Conservation (phyloP, 352 stramenopile genomes). For the Pythium volutum region DNA sequence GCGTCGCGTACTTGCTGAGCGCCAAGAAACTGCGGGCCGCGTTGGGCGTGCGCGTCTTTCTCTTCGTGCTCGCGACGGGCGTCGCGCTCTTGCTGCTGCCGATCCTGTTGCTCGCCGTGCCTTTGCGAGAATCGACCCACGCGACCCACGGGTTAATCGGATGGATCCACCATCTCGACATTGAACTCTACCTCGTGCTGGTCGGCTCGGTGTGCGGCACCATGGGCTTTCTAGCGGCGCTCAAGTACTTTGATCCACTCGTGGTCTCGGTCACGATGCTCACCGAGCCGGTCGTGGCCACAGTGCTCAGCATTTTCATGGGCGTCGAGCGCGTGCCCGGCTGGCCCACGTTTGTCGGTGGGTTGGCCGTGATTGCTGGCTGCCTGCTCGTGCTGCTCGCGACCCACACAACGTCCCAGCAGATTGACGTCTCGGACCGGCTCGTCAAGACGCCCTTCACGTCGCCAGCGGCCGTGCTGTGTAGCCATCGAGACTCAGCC, state of each 20-base stretch:
- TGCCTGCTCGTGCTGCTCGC: constrained; percentile 44
- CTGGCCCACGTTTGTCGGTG: constrained; percentile 39
- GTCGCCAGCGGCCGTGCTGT: constrained; percentile 5
- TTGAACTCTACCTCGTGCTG: constrained; percentile 49
- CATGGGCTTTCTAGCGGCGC: constrained; percentile 52
- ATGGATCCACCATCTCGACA: constrained; percentile 46
- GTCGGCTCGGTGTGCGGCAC: constrained; percentile 42
- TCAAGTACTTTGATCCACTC: constrained; percentile 62
- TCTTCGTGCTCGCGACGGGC: constrained; percentile 37
- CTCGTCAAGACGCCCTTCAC: constrained; percentile 26
- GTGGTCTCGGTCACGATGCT: constrained; percentile 59
- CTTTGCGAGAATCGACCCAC: constrained; percentile 21
- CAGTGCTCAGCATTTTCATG: constrained; percentile 38
- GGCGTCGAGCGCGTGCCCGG: constrained; percentile 39
- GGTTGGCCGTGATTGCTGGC: constrained; percentile 32
- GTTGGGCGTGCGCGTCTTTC: constrained; percentile 39
- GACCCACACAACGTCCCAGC: constrained; percentile 30
- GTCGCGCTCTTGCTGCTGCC: constrained; percentile 32
- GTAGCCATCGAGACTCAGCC: not conserved
- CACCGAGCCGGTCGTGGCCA: constrained; percentile 48
- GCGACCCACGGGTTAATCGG: constrained; percentile 30
- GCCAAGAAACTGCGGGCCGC: constrained; percentile 40
- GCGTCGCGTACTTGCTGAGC: constrained; percentile 42
- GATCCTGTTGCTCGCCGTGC: constrained; percentile 27
- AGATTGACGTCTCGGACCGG: constrained; percentile 39